These are phyloP conservation scores for Citrus maxima DNA, from an alignment of 345 rosid genomes.

Conservation along the genomic window DNA sequence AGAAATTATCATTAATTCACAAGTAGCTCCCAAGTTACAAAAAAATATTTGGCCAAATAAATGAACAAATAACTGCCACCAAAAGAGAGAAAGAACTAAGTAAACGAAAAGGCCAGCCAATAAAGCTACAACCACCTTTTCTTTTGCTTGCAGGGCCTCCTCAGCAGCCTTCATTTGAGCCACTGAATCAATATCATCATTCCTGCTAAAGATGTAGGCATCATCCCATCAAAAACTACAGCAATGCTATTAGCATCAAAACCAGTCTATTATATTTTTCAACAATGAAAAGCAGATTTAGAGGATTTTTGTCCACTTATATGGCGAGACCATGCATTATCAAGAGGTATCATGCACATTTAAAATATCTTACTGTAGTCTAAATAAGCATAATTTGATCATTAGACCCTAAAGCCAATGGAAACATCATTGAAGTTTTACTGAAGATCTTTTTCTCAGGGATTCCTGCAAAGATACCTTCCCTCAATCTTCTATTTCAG, in stretches of 20 bases:
- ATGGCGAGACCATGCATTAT: not conserved
- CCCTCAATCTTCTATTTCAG: not conserved
- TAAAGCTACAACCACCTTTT: conserved; percentile 47
- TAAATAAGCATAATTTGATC: not conserved
- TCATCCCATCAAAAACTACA: conserved; percentile 18
- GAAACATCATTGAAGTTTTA: not conserved
- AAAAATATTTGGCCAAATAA: conserved; percentile 6
- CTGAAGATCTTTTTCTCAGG: not conserved
- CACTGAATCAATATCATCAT: conserved; percentile 64
- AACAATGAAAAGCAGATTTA: not conserved
- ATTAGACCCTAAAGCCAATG: not conserved
- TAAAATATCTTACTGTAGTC: not conserved
- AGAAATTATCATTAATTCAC: not conserved
- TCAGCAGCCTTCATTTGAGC: conserved; percentile 86
- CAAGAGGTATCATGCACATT: not conserved
- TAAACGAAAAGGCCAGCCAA: not conserved
- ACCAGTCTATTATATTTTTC: not conserved
- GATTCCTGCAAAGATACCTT: not conserved
- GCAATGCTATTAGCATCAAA: conserved; percentile 10
- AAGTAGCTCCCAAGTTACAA: conserved; percentile 3
- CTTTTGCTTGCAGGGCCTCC: conserved; percentile 76
- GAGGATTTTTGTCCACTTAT: not conserved
- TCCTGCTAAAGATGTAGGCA: conserved; percentile 39
- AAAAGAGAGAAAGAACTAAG: not conserved
- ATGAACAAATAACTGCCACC: not conserved